phyloP scores from a whole-genome alignment of 2,329 filamentous ascomycete species.

The Phyllosticta capitalensis region DNA sequence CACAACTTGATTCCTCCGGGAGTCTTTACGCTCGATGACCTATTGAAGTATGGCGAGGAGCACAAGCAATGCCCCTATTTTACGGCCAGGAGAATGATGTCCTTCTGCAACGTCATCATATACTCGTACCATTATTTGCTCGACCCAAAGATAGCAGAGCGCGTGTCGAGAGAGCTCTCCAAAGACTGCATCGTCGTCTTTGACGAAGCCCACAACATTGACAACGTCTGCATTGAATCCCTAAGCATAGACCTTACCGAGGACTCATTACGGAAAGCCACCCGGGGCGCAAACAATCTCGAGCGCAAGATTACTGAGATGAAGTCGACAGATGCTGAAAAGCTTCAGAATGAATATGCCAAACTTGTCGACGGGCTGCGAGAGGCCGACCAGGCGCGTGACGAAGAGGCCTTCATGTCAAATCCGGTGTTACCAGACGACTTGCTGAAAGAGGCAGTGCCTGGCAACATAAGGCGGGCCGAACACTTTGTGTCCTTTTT shows the following conservation, averaged over 20 bases:
- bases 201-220: conserved; percentile 97
- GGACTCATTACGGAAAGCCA: conserved; percentile 84
- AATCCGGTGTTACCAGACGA: conserved; percentile 93
- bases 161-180: conserved; percentile 89
- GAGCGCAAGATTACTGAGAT: conserved; percentile 88
- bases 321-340: conserved; percentile 90
- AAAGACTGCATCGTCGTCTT: conserved; percentile 99
- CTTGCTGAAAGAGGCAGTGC: conserved; percentile 87
- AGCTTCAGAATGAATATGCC: conserved; percentile 88
- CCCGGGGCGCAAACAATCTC: conserved; percentile 79
- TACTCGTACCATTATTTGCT: conserved; percentile 98
- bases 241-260: conserved; percentile 95
- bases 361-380: conserved; percentile 89
- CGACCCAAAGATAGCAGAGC: conserved; percentile 93
- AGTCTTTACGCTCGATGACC: conserved; percentile 87
- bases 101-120: conserved; percentile 98
- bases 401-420: conserved; percentile 94
- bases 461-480: conserved; percentile 88
- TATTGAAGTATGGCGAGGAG: conserved; percentile 83
- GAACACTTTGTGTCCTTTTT: conserved; percentile 94
- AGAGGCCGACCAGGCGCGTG: conserved; percentile 77
- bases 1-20: conserved; percentile 91
- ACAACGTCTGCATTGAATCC: conserved; percentile 98
- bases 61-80: conserved; percentile 98
- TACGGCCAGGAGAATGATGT: conserved; percentile 94